Conservation (phyloP, 2,329 filamentous ascomycete genomes). For the Stemphylium vesicarium region DNA sequence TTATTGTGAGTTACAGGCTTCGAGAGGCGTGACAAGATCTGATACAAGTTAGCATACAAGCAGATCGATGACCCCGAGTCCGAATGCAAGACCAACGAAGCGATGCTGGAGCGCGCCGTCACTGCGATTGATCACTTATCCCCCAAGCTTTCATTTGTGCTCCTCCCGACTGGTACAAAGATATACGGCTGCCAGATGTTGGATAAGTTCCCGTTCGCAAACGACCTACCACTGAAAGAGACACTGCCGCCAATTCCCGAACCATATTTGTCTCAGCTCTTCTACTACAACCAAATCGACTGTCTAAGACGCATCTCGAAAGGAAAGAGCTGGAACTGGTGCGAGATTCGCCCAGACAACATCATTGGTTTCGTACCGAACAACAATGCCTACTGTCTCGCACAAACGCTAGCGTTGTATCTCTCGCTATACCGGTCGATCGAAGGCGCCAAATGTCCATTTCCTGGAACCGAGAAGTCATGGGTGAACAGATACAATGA, state of each 20-base stretch:
- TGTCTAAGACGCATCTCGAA: conserved; percentile 46
- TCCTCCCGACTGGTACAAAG: conserved; percentile 48
- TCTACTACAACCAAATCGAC: conserved; percentile 53
- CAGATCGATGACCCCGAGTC: conserved; percentile 34
- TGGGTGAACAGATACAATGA: conserved; percentile 51
- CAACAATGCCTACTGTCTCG: conserved; percentile 50
- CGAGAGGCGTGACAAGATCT: background rate
- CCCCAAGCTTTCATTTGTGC: conserved; percentile 35
- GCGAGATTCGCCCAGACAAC: conserved; percentile 51
- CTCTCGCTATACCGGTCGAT: conserved; percentile 47
- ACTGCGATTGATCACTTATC: conserved; percentile 40
- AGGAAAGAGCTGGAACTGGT: conserved; percentile 51
- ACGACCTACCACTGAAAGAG: conserved; percentile 39
- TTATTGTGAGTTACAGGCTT: conserved; percentile 32
- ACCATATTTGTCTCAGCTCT: conserved; percentile 46
- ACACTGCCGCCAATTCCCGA: conserved; percentile 43
- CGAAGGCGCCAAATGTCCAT: conserved; percentile 50
- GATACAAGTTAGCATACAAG: conserved; percentile 34
- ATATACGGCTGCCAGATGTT: conserved; percentile 49
- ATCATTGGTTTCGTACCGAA: conserved; percentile 53
- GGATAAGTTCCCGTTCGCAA: conserved; percentile 45
- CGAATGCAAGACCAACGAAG: conserved; percentile 46
- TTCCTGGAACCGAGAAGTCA: conserved; percentile 48
- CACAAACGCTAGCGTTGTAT: conserved; percentile 48
- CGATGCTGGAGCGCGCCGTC: conserved; percentile 48